Conservation (phyloP, 441 rosid species). For the Melastoma candidum region DNA sequence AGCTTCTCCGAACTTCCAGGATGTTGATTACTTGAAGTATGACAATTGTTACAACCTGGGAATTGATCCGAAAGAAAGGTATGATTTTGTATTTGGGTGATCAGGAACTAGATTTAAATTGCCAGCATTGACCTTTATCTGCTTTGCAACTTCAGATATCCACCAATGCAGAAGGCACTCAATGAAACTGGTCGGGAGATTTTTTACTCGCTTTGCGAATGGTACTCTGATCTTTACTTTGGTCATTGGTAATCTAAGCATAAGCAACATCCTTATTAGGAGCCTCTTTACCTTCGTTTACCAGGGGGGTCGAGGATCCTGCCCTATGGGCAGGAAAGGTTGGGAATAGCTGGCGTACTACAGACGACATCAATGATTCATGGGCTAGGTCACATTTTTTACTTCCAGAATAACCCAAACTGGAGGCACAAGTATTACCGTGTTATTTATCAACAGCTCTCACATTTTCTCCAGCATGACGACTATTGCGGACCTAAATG, state of each 20-base stretch:
- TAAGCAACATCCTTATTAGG: too few species aligned
- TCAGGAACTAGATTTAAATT: constrained; percentile 5
- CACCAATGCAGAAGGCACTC: constrained; percentile 89
- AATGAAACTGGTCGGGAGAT: constrained; percentile 56
- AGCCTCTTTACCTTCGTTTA: constrained; percentile 9
- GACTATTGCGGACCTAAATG: constrained; percentile 73
- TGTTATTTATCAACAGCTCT: too few species aligned
- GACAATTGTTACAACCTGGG: constrained; percentile 95
- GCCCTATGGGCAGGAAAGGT: constrained; percentile 88
- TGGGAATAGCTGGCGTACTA: constrained; percentile 99
- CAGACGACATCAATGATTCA: constrained; percentile 84
- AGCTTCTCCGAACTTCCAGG: constrained; percentile 28
- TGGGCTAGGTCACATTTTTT: constrained; percentile 74
- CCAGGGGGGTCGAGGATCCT: constrained; percentile 92
- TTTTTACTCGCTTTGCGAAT: constrained; percentile 89
- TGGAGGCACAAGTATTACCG: not conserved
- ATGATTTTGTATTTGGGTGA: constrained; percentile 9
- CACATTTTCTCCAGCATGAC: constrained; percentile 54
- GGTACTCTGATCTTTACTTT: constrained; percentile 31
- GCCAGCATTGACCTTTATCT: constrained; percentile 11
- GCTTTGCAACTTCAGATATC: constrained; percentile 48
- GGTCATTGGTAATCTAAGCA: too few species aligned
- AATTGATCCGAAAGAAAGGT: constrained; percentile 65
- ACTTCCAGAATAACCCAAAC: not conserved
- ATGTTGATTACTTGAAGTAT: constrained; percentile 88